These are phyloP conservation scores for Aspergillus steynii DNA, from an alignment of 495 filamentous ascomycete species.

Conservation along the genomic window DNA sequence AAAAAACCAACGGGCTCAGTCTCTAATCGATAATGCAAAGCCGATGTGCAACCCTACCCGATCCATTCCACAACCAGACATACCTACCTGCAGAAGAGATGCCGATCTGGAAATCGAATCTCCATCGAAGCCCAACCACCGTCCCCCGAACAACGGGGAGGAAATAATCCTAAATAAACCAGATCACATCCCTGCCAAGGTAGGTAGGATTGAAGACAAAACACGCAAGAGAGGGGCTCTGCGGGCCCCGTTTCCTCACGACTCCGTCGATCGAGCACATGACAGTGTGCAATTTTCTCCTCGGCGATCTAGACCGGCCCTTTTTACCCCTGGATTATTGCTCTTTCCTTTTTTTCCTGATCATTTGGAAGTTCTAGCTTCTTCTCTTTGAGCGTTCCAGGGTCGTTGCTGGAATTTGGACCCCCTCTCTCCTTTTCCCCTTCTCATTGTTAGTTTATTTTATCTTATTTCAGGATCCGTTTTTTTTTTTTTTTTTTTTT, in stretches of 20 bases:
- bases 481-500: conserved; percentile 7
- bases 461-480: too few relatives aligned
- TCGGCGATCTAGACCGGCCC: conserved; percentile 34
- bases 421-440: background rate
- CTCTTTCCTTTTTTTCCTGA: conserved; percentile 12
- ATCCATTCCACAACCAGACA: background rate
- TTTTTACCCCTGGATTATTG: conserved; percentile 21
- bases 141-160: background rate
- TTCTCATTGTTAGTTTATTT: background rate
- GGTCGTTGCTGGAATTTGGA: conserved; percentile 23
- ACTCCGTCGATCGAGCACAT: conserved; percentile 42
- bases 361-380: conserved; percentile 12
- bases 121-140: background rate
- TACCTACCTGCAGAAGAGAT: background rate
- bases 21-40: background rate
- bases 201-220: background rate
- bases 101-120: background rate
- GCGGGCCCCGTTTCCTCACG: conserved; percentile 7
- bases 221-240: conserved; percentile 15
- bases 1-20: background rate
- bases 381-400: conserved; percentile 8
- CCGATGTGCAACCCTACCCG: background rate
- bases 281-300: conserved; percentile 40
- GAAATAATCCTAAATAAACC: conserved; percentile 2
- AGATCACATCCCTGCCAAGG: conserved; percentile 1